phyloP scores from a whole-genome alignment of 129 eudicot genomes.

The Centella asiatica region DNA sequence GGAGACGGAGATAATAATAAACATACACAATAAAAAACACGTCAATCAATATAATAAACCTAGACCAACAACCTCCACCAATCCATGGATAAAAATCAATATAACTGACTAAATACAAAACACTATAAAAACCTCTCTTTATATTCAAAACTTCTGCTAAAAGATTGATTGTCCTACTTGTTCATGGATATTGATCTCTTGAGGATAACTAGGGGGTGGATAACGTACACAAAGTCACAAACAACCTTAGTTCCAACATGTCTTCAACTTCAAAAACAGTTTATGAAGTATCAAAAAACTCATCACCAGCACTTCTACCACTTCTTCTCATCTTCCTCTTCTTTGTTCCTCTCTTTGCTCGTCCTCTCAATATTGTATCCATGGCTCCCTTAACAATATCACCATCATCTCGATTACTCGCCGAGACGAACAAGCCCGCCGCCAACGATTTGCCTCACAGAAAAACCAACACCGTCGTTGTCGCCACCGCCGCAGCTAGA shows the following conservation, averaged over 20 bases:
- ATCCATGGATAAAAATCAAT: slow-evolving; percentile 13
- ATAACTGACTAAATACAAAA: slow-evolving; percentile 6
- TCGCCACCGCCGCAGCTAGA: background rate
- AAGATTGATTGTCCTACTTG: slow-evolving; percentile 29
- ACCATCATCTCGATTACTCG: slow-evolving; percentile 16
- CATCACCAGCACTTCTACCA: slow-evolving; percentile 11
- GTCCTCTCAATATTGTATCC: slow-evolving; percentile 2
- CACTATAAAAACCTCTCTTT: slow-evolving; percentile 16
- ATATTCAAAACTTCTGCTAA: background rate
- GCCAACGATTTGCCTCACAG: background rate
- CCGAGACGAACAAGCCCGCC: slow-evolving; percentile 9
- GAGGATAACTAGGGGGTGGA: slow-evolving; percentile 45
- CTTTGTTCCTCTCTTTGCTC: slow-evolving; percentile 24
- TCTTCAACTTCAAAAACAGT: slow-evolving; percentile 31
- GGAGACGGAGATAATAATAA: too few relatives aligned
- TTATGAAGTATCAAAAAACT: slow-evolving; percentile 4
- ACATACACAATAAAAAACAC: too few relatives aligned
- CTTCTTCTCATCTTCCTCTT: slow-evolving; percentile 33
- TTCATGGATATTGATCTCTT: slow-evolving; percentile 57
- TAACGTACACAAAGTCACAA: too few relatives aligned
- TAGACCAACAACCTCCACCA: too few relatives aligned
- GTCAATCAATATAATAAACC: too few relatives aligned
- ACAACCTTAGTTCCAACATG: too few relatives aligned
- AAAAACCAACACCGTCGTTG: slow-evolving; percentile 11
- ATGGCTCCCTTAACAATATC: slow-evolving; percentile 1